Evolutionary conservation across 2,329 filamentous ascomycete genomes (phyloP).

Genomic region (Talaromyces sp.): DNA sequence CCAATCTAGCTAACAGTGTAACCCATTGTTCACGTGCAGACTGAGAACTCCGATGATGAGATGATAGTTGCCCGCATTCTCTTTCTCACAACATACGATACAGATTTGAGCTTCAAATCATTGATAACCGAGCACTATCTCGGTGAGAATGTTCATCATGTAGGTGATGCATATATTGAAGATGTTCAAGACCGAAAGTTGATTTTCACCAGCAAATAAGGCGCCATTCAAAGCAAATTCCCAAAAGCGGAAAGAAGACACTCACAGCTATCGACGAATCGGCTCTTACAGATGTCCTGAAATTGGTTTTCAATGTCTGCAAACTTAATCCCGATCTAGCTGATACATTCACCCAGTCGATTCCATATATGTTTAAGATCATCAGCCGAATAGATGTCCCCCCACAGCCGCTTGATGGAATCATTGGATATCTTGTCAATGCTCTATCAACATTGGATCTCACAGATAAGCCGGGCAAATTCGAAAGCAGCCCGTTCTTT

Average conservation of each 20-base stretch:
- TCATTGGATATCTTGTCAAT: slow-evolving; percentile 72
- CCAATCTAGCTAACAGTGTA: not conserved
- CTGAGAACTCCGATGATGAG: slow-evolving; percentile 75
- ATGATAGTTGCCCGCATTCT: slow-evolving; percentile 78
- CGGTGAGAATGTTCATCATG: slow-evolving; percentile 63
- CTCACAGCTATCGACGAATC: slow-evolving; percentile 61
- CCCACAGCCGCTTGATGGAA: slow-evolving; percentile 66
- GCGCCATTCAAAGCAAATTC: slow-evolving; percentile 63
- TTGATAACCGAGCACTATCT: slow-evolving; percentile 66
- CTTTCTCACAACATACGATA: slow-evolving; percentile 75
- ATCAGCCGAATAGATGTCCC: slow-evolving; percentile 60
- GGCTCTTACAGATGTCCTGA: slow-evolving; percentile 79
- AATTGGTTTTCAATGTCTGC: slow-evolving; percentile 84
- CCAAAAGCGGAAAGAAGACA: slow-evolving; percentile 36
- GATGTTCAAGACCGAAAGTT: not conserved
- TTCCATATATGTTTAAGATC: slow-evolving; percentile 68
- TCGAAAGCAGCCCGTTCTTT: slow-evolving; percentile 58
- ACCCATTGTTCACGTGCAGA: slow-evolving; percentile 35
- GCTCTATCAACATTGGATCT: slow-evolving; percentile 76
- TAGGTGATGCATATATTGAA: slow-evolving; percentile 22
- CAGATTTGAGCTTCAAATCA: slow-evolving; percentile 62
- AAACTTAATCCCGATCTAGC: slow-evolving; percentile 65
- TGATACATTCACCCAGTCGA: slow-evolving; percentile 62
- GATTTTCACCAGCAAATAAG: slow-evolving; percentile 55
- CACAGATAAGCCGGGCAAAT: slow-evolving; percentile 50